Conservation (phyloP, 1,284 basidiomycete genomes). For the Ceratobasidium sp. region DNA sequence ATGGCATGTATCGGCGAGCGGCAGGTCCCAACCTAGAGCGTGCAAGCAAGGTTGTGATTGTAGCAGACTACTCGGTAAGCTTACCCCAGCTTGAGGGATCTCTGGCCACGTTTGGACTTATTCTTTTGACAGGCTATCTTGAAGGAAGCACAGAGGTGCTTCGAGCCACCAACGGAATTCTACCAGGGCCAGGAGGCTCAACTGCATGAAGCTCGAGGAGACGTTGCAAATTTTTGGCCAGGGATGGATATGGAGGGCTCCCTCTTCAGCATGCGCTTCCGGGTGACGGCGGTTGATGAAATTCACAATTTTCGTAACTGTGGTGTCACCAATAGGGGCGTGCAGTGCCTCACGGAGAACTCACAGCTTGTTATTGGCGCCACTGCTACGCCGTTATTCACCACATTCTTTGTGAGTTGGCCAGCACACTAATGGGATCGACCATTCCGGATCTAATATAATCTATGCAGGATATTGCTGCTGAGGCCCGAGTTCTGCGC, state of each 20-base stretch:
- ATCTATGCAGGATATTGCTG: too few species aligned
- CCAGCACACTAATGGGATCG: too few species aligned
- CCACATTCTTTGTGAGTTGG: too few species aligned
- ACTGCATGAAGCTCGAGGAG: not conserved
- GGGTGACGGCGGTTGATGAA: constrained; percentile 1
- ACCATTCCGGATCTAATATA: too few species aligned
- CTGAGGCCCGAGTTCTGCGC: too few species aligned
- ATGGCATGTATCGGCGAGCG: not conserved
- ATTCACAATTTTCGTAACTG: constrained; percentile 10
- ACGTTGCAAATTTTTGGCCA: not conserved
- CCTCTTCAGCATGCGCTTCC: not conserved
- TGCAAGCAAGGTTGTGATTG: not conserved
- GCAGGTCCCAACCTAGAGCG: not conserved
- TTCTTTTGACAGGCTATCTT: not conserved
- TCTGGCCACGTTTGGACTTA: not conserved
- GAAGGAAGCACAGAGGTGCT: not conserved
- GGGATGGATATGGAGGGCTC: not conserved
- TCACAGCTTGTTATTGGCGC: too few species aligned
- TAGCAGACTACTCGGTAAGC: constrained; percentile 33
- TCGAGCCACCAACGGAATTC: not conserved
- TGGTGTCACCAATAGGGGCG: not conserved
- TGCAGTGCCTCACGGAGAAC: too few species aligned
- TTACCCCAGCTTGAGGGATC: not conserved
- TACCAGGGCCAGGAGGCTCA: not conserved
- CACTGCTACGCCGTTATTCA: too few species aligned